Conservation (phyloP, 495 filamentous ascomycete genomes). For the Pyrenopolyporus hunteri region DNA sequence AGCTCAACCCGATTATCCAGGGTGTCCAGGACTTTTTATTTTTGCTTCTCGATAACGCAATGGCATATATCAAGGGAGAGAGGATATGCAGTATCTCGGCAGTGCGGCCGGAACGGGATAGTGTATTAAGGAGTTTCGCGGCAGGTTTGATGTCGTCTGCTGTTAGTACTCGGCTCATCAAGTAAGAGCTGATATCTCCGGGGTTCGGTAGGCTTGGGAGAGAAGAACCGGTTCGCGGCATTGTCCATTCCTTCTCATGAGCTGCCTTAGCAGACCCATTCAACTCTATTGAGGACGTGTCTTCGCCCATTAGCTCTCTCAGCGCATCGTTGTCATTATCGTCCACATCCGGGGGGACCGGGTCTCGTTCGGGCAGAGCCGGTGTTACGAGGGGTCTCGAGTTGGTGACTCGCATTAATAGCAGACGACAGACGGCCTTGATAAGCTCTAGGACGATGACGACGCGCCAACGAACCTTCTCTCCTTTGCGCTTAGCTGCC, state of each 20-base stretch:
- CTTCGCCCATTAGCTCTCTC: constrained; percentile 43
- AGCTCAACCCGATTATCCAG: constrained; percentile 84
- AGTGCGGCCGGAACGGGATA: constrained; percentile 71
- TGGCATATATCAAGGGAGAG: constrained; percentile 84
- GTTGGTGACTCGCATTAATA: constrained; percentile 83
- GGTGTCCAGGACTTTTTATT: constrained; percentile 79
- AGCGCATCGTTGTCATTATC: constrained; percentile 51
- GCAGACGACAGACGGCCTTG: constrained; percentile 84
- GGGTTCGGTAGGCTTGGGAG: constrained; percentile 81
- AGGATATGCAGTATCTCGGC: constrained; percentile 92
- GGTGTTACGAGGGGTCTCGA: constrained; percentile 84
- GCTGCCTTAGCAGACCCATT: constrained; percentile 30
- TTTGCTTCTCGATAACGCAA: constrained; percentile 74
- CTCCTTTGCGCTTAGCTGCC: constrained; percentile 81
- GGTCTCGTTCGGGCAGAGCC: constrained; percentile 84
- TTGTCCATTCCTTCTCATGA: constrained; percentile 74
- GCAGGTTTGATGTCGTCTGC: constrained; percentile 96
- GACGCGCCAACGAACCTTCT: constrained; percentile 85
- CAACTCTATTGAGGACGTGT: constrained; percentile 15
- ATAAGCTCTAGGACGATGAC: constrained; percentile 84
- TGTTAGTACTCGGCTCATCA: constrained; percentile 89
- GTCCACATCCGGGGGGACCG: constrained; percentile 60
- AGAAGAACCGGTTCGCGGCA: constrained; percentile 88
- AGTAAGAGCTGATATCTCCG: constrained; percentile 79
- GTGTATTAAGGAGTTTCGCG: constrained; percentile 75